Evolutionary conservation across 352 stramenopile species (phyloP).

Genomic region (Phytopythium helicoides): DNA sequence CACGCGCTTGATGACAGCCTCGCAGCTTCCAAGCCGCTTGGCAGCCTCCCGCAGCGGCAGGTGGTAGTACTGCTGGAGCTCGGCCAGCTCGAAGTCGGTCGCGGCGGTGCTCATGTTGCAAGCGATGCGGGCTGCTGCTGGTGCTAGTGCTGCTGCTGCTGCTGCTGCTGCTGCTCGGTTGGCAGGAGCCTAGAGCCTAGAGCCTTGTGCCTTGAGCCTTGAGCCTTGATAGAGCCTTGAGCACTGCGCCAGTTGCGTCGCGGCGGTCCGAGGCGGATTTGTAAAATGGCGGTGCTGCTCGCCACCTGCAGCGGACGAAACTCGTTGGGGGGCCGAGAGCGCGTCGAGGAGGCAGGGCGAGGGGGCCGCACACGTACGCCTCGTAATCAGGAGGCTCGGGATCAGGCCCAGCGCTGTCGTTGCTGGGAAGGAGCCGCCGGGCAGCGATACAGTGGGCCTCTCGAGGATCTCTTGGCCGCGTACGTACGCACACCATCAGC

Average conservation of each 20-base stretch:
- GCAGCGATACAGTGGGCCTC: constrained; percentile 1
- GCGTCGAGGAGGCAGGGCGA: not conserved
- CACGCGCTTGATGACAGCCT: constrained; percentile 81
- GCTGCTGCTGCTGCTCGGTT: too few relatives aligned
- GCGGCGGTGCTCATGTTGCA: constrained; percentile 41
- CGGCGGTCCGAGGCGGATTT: constrained; percentile 6
- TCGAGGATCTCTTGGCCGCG: not conserved
- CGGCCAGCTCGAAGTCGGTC: constrained; percentile 73
- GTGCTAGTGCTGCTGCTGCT: too few relatives aligned
- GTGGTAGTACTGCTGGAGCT: constrained; percentile 87
- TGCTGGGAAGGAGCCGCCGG: not conserved
- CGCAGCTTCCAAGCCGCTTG: constrained; percentile 65
- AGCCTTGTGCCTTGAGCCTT: too few relatives aligned
- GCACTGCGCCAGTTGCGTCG: too few relatives aligned
- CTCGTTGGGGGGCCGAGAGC: constrained; percentile 5
- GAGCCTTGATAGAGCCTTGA: too few relatives aligned
- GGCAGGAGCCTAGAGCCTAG: too few relatives aligned
- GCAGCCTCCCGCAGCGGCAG: constrained; percentile 77
- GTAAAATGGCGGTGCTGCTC: not conserved
- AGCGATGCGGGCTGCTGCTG: too few relatives aligned
- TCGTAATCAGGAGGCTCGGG: constrained; percentile 2
- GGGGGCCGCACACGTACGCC: not conserved
- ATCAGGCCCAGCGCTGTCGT: not conserved
- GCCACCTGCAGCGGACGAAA: not conserved
- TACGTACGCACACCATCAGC: constrained; percentile 1